These are phyloP conservation scores for Dimocarpus longan DNA, from an alignment of 345 rosid genomes.

Conservation along the genomic window DNA sequence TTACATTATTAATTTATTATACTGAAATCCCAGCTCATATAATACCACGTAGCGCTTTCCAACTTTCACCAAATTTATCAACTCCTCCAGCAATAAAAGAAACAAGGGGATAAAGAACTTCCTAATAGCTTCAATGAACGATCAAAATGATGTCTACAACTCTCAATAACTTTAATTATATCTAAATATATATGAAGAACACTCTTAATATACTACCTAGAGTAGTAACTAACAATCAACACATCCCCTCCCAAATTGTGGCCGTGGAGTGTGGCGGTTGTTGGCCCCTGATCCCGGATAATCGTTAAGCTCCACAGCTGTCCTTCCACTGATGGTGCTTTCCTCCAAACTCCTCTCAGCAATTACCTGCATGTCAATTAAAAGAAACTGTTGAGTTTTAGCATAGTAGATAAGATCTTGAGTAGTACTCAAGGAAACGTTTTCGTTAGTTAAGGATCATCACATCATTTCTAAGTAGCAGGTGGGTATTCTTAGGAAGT, in stretches of 20 bases:
- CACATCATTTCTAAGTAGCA: constrained; percentile 14
- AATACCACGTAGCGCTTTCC: not conserved
- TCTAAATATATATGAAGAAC: not conserved
- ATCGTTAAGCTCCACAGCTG: constrained; percentile 53
- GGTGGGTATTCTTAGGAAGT: constrained; percentile 17
- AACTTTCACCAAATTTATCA: not conserved
- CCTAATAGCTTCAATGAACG: not conserved
- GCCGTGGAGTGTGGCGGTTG: constrained; percentile 73
- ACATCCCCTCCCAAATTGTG: constrained; percentile 43
- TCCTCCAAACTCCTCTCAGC: constrained; percentile 20
- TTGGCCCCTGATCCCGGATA: constrained; percentile 84
- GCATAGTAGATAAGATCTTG: not conserved
- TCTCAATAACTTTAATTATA: not conserved
- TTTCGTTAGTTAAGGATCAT: too few relatives aligned
- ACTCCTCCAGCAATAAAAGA: not conserved
- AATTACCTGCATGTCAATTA: constrained; percentile 1
- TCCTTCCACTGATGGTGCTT: constrained; percentile 26
- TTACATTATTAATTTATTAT: not conserved
- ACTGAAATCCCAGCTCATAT: not conserved
- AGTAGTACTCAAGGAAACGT: not conserved
- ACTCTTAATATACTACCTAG: not conserved
- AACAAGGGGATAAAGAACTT: constrained; percentile 3
- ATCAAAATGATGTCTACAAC: constrained; percentile 9
- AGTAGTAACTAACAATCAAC: constrained; percentile 36
- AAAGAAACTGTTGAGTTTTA: not conserved